phyloP scores from a whole-genome alignment of 1,139 yeast species.

The Kodamaea anthophila region DNA sequence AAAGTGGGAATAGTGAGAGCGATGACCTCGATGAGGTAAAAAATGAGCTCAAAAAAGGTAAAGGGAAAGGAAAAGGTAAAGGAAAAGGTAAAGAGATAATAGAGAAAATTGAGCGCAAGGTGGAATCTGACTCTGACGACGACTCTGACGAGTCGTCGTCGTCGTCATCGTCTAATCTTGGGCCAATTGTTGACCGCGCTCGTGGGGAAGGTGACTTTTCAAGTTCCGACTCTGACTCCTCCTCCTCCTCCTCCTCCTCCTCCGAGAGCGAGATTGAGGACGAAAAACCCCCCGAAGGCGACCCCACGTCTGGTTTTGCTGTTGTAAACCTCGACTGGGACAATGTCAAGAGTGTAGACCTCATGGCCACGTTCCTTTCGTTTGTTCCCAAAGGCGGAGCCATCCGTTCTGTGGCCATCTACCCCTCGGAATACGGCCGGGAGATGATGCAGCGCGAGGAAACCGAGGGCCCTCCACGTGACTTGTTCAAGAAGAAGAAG shows the following conservation, averaged over 20 bases:
- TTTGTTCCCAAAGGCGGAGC: slow-evolving; percentile 77
- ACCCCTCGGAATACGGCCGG: slow-evolving; percentile 91
- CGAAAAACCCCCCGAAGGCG: slow-evolving; percentile 72
- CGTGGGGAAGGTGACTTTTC: slow-evolving; percentile 54
- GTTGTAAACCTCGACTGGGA: slow-evolving; percentile 99
- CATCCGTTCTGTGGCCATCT: slow-evolving; percentile 67
- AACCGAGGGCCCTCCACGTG: slow-evolving; percentile 87
- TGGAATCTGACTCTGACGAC: slow-evolving; percentile 4
- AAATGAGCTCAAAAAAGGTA: slow-evolving; percentile 1
- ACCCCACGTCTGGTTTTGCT: slow-evolving; percentile 76
- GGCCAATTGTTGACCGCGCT: slow-evolving; percentile 55
- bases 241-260: slow-evolving; percentile 21
- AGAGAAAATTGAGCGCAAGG: background rate
- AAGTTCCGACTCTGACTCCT: slow-evolving; percentile 26
- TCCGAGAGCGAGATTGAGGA: slow-evolving; percentile 47
- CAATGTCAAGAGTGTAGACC: slow-evolving; percentile 74
- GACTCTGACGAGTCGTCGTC: slow-evolving; percentile 17
- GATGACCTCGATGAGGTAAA: slow-evolving; percentile 2
- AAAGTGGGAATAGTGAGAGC: slow-evolving; percentile 12
- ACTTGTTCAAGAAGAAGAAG: slow-evolving; percentile 49
- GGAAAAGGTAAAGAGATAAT: background rate
- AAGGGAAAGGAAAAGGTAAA: slow-evolving; percentile 1
- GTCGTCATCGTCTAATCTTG: too few species aligned
- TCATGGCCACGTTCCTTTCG: slow-evolving; percentile 84
- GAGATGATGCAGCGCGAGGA: slow-evolving; percentile 89